Evolutionary conservation across 345 rosid genomes (phyloP), one percentile per base, ranked within the genome.

Genomic region (Populus simonii): DNA sequence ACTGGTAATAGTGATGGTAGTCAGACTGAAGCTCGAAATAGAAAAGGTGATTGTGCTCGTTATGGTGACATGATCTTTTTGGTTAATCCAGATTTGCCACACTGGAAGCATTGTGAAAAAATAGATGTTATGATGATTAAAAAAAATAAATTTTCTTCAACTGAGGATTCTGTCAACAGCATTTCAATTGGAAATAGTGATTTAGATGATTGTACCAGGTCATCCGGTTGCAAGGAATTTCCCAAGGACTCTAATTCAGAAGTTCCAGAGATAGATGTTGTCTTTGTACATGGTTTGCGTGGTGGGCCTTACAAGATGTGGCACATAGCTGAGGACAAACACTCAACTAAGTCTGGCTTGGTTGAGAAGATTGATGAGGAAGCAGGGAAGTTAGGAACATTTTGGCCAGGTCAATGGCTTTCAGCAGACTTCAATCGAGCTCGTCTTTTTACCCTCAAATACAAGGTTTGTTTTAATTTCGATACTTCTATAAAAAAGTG

Each of bases 321-420:
- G 99, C 98, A 94, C 76, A 88, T 96, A 84, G 63, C 98, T 47
- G 98, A 96, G 51, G 90, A 92, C 78, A 96, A 93, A 84, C 78
- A 88, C 72, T 93, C 99, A 61, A 90, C 97, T 38, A 96, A 96
- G 87, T 93, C 96, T 77, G 97, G 98, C 81, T 88, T 93, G 81
- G 97, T 93, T 25, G 99, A 93, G 90, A 96, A 89, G 84, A 93
- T 96, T 82, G 99, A 96, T 83, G 92, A 91, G 89, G 98, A 96
- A 89, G 99, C 99, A 78, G 99, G 99, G 83, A 96, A 90, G 83
- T 86, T 82, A 7, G 98, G 97, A 78, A 96, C 98, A 36, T 93
- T 96, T 88, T 96, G 99, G 99, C 99, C 99, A 25, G 90, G 88
- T 81, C 97, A 93, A 86, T 96, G 99, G 99, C 97, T 96, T 79